Evolutionary conservation across 495 filamentous ascomycete genomes (phyloP), one percentile per base, ranked within the genome.

Genomic region (Evernia prunastri): DNA sequence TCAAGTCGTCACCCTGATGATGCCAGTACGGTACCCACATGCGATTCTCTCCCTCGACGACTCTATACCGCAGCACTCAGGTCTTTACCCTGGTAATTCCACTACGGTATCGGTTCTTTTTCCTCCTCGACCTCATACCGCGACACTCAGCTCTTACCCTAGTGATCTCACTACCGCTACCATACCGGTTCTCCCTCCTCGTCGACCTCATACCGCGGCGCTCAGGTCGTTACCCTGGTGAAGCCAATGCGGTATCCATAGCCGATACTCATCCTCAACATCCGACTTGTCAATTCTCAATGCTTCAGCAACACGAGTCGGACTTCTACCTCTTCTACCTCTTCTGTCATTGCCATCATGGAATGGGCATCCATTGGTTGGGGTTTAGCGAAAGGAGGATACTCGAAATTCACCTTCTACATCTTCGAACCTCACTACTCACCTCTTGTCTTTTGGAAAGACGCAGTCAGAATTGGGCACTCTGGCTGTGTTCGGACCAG

Each of bases 321-420:
- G 42, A n/a, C 18, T 20, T 20, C 9, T 45, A 49, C 45, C 20
- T 49, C 45, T 25, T 49, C n/a, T 23, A 23, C 45, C n/a, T 49
- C 45, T 49, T 25, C 45, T 13, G 45, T 25, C 45, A 49, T 25
- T n/a, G n/a, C 23, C 45, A 11, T 10, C 45, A 25, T 49, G n/a
- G 45, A 49, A n/a, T 49, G 45, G 45, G n/a, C n/a, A 49, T 49
- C 45, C n/a, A 49, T 25, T 23, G 45, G n/a, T 49, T 27, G 23
- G 45, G 45, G 10, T 49, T 27, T 49, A 9, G 13, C 45, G 13
- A 49, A 3, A 49, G 45, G 45, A 49, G 45, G n/a, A 11, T 51
- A 4, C 47, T 51, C 47, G 47, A 13, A 23, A 29, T 51, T 23
- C 47, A 29, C 47, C 23, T 51, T 27, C 25, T 27, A 25, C 45